A percentile compares a stretch with the other conserved stretches of the same genome.
Evolutionary conservation across 2,329 filamentous ascomycete species (phyloP).

Genomic region (Cercospora sp.): DNA sequence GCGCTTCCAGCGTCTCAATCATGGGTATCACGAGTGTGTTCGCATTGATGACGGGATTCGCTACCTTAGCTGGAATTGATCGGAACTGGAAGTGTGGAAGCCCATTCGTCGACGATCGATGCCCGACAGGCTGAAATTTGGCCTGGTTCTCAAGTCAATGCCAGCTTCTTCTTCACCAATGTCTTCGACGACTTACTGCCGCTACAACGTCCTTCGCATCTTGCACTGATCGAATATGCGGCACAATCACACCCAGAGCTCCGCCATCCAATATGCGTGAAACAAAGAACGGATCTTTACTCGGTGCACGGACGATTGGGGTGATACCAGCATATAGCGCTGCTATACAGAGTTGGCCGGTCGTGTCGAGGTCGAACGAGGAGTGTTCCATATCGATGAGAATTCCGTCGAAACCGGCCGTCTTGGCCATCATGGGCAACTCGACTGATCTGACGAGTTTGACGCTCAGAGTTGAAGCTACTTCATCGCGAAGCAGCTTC

Average conservation of each 20-base stretch:
- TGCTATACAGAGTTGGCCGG: conserved; percentile 44
- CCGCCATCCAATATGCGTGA: conserved; percentile 45
- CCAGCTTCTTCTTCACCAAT: not conserved
- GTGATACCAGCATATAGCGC: conserved; percentile 44
- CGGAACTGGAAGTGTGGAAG: conserved; percentile 42
- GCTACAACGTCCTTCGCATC: conserved; percentile 42
- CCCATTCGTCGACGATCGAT: conserved; percentile 41
- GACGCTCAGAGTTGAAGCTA: conserved; percentile 16
- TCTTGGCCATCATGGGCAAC: conserved; percentile 44
- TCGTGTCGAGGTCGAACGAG: conserved; percentile 40
- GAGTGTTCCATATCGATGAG: conserved; percentile 52
- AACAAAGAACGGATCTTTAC: conserved; percentile 44
- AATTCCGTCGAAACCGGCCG: conserved; percentile 45
- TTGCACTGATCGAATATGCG: conserved; percentile 43
- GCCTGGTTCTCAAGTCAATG: conserved; percentile 10
- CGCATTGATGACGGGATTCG: conserved; percentile 41
- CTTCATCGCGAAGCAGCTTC: conserved; percentile 13
- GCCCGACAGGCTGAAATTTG: conserved; percentile 44
- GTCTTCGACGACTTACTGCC: conserved; percentile 23
- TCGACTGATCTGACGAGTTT: conserved; percentile 42
- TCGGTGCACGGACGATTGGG: conserved; percentile 46
- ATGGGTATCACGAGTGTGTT: conserved; percentile 47
- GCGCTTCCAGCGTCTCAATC: conserved; percentile 45
- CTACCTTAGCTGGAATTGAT: conserved; percentile 37
- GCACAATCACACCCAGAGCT: conserved; percentile 45